phyloP scores from a whole-genome alignment of 176 grass and related monocot species.

The Oryza officinalis region DNA sequence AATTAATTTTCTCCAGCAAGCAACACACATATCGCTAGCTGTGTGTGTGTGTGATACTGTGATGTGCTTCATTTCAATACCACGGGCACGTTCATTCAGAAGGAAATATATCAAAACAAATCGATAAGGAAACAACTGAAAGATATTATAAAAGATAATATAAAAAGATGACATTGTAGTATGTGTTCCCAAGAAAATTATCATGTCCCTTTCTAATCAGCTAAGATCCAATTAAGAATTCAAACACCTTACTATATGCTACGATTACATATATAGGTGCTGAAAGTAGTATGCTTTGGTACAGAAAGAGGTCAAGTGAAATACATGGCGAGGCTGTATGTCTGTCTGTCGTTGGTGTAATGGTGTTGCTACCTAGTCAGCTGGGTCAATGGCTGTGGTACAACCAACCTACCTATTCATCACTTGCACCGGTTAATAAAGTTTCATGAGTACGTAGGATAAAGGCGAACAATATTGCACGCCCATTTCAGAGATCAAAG shows the following conservation, averaged over 20 bases:
- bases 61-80: slow-evolving; percentile 8
- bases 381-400: not conserved
- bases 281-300: not conserved
- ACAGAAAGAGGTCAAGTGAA: not conserved
- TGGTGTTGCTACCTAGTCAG: slow-evolving; percentile 1
- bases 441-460: not conserved
- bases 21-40: not conserved
- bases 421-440: not conserved
- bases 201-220: slow-evolving; percentile 10
- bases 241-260: not conserved
- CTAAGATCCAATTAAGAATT: slow-evolving; percentile 12
- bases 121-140: slow-evolving; percentile 7
- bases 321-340: not conserved
- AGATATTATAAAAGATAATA: slow-evolving; percentile 14
- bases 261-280: not conserved
- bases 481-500: slow-evolving; percentile 3
- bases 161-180: not conserved
- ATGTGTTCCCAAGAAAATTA: slow-evolving; percentile 7
- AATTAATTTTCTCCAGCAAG: slow-evolving; percentile 19
- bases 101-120: slow-evolving; percentile 8
- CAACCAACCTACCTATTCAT: not conserved
- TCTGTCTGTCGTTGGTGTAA: not conserved
- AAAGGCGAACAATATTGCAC: slow-evolving; percentile 7
- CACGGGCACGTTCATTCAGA: slow-evolving; percentile 23
- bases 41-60: not conserved